Conservation (phyloP, 108 stramenopile genomes). For the Nitzschia sp. region DNA sequence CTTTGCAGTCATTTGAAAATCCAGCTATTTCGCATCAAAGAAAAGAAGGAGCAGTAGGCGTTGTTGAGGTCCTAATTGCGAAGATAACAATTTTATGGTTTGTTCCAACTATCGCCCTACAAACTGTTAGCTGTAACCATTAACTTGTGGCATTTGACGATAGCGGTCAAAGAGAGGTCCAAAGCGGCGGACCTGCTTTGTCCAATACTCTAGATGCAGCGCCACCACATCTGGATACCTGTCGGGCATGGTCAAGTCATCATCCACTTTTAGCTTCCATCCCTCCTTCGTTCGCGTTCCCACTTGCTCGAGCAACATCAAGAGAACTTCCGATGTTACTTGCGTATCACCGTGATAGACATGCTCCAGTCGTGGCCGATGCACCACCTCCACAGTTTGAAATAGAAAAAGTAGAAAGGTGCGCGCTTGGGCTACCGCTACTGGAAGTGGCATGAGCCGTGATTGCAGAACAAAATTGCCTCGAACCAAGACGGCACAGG, state of each 20-base stretch:
- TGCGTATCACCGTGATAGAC: slow-evolving; percentile 34
- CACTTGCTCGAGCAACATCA: slow-evolving; percentile 63
- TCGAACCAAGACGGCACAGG: slow-evolving; percentile 76
- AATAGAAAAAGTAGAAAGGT: slow-evolving; percentile 76
- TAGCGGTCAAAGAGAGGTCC: slow-evolving; percentile 15
- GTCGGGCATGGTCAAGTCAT: slow-evolving; percentile 59
- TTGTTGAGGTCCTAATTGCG: too few relatives aligned
- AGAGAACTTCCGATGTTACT: slow-evolving; percentile 52
- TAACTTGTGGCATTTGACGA: background rate
- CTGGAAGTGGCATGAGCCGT: slow-evolving; percentile 39
- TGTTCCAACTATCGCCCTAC: too few relatives aligned
- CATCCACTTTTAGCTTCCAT: slow-evolving; percentile 72
- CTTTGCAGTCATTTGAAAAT: slow-evolving; percentile 65
- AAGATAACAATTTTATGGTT: background rate
- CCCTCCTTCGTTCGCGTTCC: slow-evolving; percentile 50
- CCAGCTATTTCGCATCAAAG: slow-evolving; percentile 67
- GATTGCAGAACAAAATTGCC: slow-evolving; percentile 83
- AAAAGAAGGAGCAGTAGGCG: slow-evolving; percentile 32
- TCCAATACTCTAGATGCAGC: slow-evolving; percentile 71
- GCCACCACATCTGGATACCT: slow-evolving; percentile 49
- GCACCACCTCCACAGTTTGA: slow-evolving; percentile 67
- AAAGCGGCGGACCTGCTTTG: slow-evolving; percentile 47
- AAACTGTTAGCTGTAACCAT: background rate
- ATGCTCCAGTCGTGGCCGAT: slow-evolving; percentile 56
- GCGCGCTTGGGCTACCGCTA: slow-evolving; percentile 53